Percentiles rank a stretch among this genome's conserved stretches.
Evolutionary conservation across 495 filamentous ascomycete genomes (phyloP).

Genomic region (Symbiotaphrina buchneri): DNA sequence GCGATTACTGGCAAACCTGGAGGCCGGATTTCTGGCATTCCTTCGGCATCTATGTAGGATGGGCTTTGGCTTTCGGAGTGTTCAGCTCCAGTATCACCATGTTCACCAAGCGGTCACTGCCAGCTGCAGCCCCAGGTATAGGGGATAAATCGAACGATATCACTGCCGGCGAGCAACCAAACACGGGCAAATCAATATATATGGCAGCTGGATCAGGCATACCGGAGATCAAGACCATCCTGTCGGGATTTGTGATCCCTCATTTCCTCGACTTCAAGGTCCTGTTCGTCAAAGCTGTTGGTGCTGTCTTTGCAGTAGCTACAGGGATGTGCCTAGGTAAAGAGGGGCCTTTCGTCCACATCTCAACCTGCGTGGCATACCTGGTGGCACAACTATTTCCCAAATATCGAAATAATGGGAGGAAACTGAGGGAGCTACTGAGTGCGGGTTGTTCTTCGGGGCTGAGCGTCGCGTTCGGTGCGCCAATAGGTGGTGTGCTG

Average conservation of each 20-base stretch:
- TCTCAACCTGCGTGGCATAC: slow-evolving; percentile 30
- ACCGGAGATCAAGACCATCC: slow-evolving; percentile 35
- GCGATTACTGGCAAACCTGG: slow-evolving; percentile 21
- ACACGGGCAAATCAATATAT: slow-evolving; percentile 26
- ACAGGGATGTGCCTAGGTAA: slow-evolving; percentile 35
- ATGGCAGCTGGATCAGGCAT: slow-evolving; percentile 33
- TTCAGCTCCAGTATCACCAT: slow-evolving; percentile 25
- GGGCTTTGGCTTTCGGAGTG: slow-evolving; percentile 24
- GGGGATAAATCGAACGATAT: slow-evolving; percentile 7
- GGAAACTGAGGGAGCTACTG: slow-evolving; percentile 29
- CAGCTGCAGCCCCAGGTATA: slow-evolving; percentile 14
- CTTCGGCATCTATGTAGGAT: slow-evolving; percentile 26
- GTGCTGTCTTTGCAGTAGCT: slow-evolving; percentile 28
- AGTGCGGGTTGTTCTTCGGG: slow-evolving; percentile 30
- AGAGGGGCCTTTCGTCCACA: slow-evolving; percentile 37
- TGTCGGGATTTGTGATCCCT: slow-evolving; percentile 35
- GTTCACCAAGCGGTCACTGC: slow-evolving; percentile 24
- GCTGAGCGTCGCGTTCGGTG: slow-evolving; percentile 33
- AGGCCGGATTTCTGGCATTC: slow-evolving; percentile 12
- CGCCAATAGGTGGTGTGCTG: slow-evolving; percentile 33
- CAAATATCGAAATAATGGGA: slow-evolving; percentile 26
- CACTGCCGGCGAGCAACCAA: slow-evolving; percentile 3
- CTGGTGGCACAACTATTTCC: slow-evolving; percentile 25
- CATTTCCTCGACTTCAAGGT: slow-evolving; percentile 29
- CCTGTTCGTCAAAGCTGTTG: slow-evolving; percentile 30